Base-by-base conservation (phyloP, 805 yeast species). In the Sugiyamaella mastotermitis region DNA sequence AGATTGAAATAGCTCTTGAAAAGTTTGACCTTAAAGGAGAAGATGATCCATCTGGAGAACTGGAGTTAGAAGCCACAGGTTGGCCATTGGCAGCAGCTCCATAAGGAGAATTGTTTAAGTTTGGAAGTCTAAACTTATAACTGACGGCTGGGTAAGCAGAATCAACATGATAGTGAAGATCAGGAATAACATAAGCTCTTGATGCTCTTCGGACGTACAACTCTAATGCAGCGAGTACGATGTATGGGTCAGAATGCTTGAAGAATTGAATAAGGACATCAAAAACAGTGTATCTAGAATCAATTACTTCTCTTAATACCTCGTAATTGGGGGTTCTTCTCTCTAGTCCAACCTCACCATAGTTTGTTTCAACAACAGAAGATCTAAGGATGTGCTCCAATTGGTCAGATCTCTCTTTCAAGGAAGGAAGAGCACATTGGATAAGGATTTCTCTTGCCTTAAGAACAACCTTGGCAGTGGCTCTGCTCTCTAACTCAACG, bases 141-240 rank as follows among this genome's bases (percentile, higher is more conserved):
- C 84, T 81, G 45, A 87, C 74, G 39, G 83, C 72, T 27, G 97
- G 94, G 13, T 50, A 41, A 14, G 57, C 55, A 30, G 66, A 64
- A 6, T 69, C 73, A 17, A 61, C 51, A 40, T 74, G 70, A 55
- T 85, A 84, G 38, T 68, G 65, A 38, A 94, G 74, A 47, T 80
- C 82, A 39, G 84, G 80, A 45, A 92, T 80, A 28, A 86, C 80
- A 66, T 94, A 92, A 26, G 97, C 97, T 56, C 97, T 79, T 70
- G 88, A 92, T 31, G 97, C 94, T 62, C 98, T 82, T 62, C 97
- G 82, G 43, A 88, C 80, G 62, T 92, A 92, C 42, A 92, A 95
- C 65, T 92, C 97, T 32, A 95, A 86, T 25, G 98, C 97, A 25
- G 98, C 97, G 49, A 90, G 76, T 3, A 90, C 83, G 44, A 92